A percentile compares a stretch with the other conserved stretches of the same genome.
Conservation (phyloP, 192 early-diverging fungal species). For the Cladochytrium replicatum region DNA sequence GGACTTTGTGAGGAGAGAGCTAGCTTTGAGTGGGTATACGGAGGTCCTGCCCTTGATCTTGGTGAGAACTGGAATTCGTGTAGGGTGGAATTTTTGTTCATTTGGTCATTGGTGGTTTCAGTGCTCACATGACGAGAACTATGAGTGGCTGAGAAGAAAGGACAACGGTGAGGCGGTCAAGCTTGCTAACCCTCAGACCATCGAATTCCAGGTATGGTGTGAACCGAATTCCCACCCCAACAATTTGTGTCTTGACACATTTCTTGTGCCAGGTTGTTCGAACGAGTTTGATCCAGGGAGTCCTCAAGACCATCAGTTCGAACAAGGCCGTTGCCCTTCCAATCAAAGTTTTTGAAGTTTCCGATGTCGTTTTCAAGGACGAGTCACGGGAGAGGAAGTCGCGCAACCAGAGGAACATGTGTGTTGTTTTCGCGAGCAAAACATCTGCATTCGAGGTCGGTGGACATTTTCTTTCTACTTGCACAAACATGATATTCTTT, state of each 20-base stretch:
- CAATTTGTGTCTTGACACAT: no score
- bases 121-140: slow-evolving; percentile 98
- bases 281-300: slow-evolving; percentile 80
- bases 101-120: no score
- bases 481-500: slow-evolving; percentile 3
- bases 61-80: no score
- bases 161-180: slow-evolving; percentile 77
- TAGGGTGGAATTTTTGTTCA: no score
- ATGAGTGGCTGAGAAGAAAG: slow-evolving; percentile 68
- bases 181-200: slow-evolving; percentile 83
- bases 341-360: slow-evolving; percentile 92
- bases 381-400: slow-evolving; percentile 66
- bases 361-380: slow-evolving; percentile 87
- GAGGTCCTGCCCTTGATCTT: slow-evolving; percentile 90
- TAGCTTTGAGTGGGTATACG: slow-evolving; percentile 85
- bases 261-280: slow-evolving; percentile 66
- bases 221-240: slow-evolving; percentile 2
- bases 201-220: slow-evolving; percentile 56
- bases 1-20: slow-evolving; percentile 73
- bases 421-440: slow-evolving; percentile 77
- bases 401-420: slow-evolving; percentile 80
- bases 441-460: slow-evolving; percentile 76
- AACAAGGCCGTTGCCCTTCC: slow-evolving; percentile 78
- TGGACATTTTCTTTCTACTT: no score
- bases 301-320: slow-evolving; percentile 90